phyloP scores from a whole-genome alignment of 345 rosid genomes.

The Eucalyptus curtisii region DNA sequence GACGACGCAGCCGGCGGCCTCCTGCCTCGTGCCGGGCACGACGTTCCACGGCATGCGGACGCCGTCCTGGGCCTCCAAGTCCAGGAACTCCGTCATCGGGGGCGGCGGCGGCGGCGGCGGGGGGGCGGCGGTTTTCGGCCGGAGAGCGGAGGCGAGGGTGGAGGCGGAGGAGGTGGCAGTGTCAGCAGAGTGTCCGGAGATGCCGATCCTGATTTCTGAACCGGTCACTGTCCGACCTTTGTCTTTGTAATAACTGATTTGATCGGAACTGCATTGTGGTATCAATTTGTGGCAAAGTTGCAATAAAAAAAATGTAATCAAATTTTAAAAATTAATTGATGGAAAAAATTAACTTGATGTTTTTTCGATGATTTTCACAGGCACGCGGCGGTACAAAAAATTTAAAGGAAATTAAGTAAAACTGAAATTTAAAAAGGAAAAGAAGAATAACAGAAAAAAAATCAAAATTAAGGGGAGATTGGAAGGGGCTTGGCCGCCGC shows the following conservation, averaged over 20 bases:
- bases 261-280: neutral
- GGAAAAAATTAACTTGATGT: neutral
- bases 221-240: neutral
- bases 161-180: neutral
- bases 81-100: constrained; percentile 23
- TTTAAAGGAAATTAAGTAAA: neutral
- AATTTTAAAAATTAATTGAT: neutral
- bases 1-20: constrained; percentile 53
- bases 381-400: neutral
- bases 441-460: neutral
- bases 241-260: neutral
- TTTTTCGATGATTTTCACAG: neutral
- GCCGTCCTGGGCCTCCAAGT: constrained; percentile 27
- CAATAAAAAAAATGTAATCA: neutral
- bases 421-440: neutral
- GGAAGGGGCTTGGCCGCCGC: neutral
- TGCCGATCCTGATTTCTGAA: neutral
- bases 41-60: constrained; percentile 38
- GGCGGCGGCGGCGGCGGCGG: neutral
- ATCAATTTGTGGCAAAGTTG: neutral
- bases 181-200: neutral
- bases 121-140: neutral
- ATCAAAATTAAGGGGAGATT: neutral
- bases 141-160: neutral
- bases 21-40: constrained; percentile 27